Evolutionary conservation across 2,329 filamentous ascomycete genomes (phyloP).

Genomic region (Dactylonectria estremocensis): DNA sequence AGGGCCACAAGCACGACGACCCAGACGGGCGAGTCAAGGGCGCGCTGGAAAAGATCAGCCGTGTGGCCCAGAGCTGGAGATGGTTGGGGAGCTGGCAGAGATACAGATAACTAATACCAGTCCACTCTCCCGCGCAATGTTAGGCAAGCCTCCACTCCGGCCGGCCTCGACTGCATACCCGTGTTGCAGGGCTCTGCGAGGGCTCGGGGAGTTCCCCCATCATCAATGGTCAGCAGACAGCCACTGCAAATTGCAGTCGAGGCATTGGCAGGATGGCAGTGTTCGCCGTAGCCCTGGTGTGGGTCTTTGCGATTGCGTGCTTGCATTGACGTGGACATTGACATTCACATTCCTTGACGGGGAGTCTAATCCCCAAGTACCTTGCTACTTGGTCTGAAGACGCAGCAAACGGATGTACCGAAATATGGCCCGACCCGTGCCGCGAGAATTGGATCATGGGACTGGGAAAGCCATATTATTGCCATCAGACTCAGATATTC

Average conservation of each 20-base stretch:
- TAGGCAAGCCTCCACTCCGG: slow-evolving; percentile 21
- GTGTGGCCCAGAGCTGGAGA: slow-evolving; percentile 73
- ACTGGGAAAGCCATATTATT: slow-evolving; percentile 11
- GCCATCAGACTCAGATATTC: slow-evolving; percentile 16
- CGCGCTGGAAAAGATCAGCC: slow-evolving; percentile 72
- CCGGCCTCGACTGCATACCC: slow-evolving; percentile 26
- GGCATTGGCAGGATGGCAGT: slow-evolving; percentile 31
- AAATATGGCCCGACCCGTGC: slow-evolving; percentile 18
- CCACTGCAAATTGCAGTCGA: slow-evolving; percentile 27
- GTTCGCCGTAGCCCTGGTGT: slow-evolving; percentile 42
- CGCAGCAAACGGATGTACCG: slow-evolving; percentile 11
- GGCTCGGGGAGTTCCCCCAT: slow-evolving; percentile 34
- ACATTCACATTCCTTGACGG: slow-evolving; percentile 22
- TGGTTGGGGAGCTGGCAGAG: slow-evolving; percentile 80
- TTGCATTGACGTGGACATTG: neutral
- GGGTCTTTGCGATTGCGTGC: slow-evolving; percentile 41
- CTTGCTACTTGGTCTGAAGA: neutral
- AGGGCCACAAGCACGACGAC: slow-evolving; percentile 70
- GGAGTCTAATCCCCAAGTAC: neutral
- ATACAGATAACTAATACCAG: slow-evolving; percentile 50
- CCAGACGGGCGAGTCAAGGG: slow-evolving; percentile 70
- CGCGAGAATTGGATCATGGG: neutral
- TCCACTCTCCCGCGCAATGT: slow-evolving; percentile 24
- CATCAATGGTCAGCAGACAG: slow-evolving; percentile 20
- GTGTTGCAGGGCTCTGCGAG: slow-evolving; percentile 30